A percentile compares a stretch with the other conserved stretches of the same genome.
Conservation (phyloP, 306 rosid species). For the Pueraria montana region DNA sequence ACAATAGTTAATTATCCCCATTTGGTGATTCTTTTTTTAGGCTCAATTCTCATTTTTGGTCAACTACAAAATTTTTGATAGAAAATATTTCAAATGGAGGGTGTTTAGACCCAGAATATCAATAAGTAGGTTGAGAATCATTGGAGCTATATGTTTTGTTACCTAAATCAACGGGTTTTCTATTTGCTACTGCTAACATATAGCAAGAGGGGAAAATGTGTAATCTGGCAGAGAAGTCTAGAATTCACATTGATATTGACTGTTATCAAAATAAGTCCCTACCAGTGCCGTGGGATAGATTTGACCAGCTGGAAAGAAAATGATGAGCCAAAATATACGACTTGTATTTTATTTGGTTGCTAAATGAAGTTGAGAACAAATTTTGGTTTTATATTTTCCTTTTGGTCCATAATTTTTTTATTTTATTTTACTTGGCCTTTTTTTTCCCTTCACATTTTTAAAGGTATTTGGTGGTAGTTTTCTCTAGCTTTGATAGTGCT, state of each 20-base stretch:
- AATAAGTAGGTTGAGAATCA: slow-evolving; percentile 35
- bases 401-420: slow-evolving; percentile 1
- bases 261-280: neutral
- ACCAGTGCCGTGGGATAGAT: neutral
- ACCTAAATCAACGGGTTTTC: neutral
- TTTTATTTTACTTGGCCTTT: neutral
- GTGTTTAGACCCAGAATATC: slow-evolving; percentile 1
- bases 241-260: neutral
- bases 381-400: neutral
- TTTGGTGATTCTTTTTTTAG: slow-evolving; percentile 22
- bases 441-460: neutral
- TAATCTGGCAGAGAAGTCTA: slow-evolving; percentile 11
- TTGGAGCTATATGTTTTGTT: neutral
- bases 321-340: neutral
- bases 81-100: neutral
- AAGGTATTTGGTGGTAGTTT: neutral
- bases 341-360: slow-evolving; percentile 2
- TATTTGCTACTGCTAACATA: slow-evolving; percentile 3
- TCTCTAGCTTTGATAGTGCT: neutral
- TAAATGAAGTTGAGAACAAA: neutral
- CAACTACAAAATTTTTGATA: slow-evolving; percentile 35
- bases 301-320: neutral
- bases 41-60: slow-evolving; percentile 34
- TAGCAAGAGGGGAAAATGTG: neutral
- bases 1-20: slow-evolving; percentile 35